A percentile compares a stretch with the other conserved stretches of the same genome.
phyloP scores from a whole-genome alignment of 495 filamentous ascomycete species.

The Penicillium soppii region DNA sequence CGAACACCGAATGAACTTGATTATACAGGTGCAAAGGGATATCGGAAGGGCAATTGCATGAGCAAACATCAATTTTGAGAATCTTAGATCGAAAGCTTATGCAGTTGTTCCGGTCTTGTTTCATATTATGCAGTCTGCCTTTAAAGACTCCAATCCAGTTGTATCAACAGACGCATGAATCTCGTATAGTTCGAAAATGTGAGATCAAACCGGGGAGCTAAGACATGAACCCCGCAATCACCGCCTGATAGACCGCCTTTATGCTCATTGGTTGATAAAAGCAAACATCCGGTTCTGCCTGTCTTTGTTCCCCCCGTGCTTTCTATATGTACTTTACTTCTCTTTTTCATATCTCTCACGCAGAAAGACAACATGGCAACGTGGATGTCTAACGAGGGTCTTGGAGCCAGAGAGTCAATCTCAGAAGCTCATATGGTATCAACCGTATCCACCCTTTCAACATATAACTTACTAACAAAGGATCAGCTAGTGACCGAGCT shows the following conservation, averaged over 20 bases:
- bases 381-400: conserved; percentile 5
- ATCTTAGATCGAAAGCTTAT: too few relatives aligned
- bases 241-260: background rate
- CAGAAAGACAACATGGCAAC: conserved; percentile 11
- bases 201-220: too few relatives aligned
- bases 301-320: background rate
- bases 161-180: too few relatives aligned
- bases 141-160: too few relatives aligned
- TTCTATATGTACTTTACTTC: conserved; percentile 2
- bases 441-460: background rate
- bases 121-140: too few relatives aligned
- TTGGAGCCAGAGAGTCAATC: conserved; percentile 10
- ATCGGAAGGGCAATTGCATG: too few relatives aligned
- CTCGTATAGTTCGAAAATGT: too few relatives aligned
- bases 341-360: background rate
- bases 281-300: conserved; percentile 2
- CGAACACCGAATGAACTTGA: too few relatives aligned
- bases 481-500: conserved; percentile 50
- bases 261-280: background rate
- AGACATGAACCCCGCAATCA: conserved; percentile 2
- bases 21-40: too few relatives aligned
- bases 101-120: too few relatives aligned
- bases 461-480: background rate
- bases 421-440: conserved; percentile 20
- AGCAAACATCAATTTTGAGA: too few relatives aligned